Conservation (phyloP, 2,329 filamentous ascomycete genomes). For the Alternaria sp. region DNA sequence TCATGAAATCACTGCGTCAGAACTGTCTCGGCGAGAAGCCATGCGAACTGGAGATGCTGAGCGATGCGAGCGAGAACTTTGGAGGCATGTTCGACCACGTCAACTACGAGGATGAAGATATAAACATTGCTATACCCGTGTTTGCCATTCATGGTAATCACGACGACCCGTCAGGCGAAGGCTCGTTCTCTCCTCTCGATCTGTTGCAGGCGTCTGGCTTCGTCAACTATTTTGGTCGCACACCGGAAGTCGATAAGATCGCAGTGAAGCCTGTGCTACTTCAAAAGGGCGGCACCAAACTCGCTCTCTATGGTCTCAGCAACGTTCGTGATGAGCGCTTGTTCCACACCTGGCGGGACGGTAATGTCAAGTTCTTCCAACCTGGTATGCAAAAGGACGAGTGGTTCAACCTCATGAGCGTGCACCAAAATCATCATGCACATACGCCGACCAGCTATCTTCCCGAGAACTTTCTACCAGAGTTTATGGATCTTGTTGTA, state of each 20-base stretch:
- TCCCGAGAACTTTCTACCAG: constrained; percentile 89
- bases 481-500: constrained; percentile 89
- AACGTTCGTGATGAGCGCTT: constrained; percentile 96
- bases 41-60: constrained; percentile 92
- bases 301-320: constrained; percentile 92
- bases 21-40: constrained; percentile 96
- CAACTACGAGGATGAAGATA: constrained; percentile 97
- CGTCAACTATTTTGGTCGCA: constrained; percentile 94
- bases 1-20: constrained; percentile 92
- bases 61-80: constrained; percentile 91
- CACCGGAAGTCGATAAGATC: constrained; percentile 92
- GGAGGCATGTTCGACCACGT: constrained; percentile 88
- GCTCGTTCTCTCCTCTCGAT: constrained; percentile 89
- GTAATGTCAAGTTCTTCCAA: constrained; percentile 92
- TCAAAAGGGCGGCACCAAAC: constrained; percentile 91
- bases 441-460: constrained; percentile 94
- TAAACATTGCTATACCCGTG: constrained; percentile 95
- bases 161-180: constrained; percentile 96
- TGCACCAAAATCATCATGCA: constrained; percentile 96
- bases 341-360: constrained; percentile 91
- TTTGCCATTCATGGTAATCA: constrained; percentile 99
- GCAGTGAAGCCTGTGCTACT: constrained; percentile 89
- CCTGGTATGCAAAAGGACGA: constrained; percentile 81
- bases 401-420: constrained; percentile 95
- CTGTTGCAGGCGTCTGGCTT: constrained; percentile 89